phyloP scores from a whole-genome alignment of 768 basidiomycete species.

The Tricholoma bakamatsutake region DNA sequence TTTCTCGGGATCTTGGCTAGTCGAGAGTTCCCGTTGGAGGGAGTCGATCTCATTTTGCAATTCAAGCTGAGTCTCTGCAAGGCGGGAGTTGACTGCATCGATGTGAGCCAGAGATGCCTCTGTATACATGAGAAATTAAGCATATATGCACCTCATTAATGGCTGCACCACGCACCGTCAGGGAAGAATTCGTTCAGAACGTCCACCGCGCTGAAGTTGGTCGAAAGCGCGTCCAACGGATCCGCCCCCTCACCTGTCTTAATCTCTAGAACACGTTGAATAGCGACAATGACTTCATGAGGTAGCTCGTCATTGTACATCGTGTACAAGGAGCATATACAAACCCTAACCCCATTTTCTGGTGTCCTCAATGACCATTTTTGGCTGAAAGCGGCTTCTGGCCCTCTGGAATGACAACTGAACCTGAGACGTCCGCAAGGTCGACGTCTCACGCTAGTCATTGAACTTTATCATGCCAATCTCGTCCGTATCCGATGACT shows the following conservation, averaged over 20 bases:
- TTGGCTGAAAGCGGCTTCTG: neutral
- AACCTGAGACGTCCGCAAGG: neutral
- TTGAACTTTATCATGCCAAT: neutral
- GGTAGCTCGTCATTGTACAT: constrained; percentile 51
- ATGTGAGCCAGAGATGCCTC: constrained; percentile 74
- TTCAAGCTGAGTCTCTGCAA: constrained; percentile 63
- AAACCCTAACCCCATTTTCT: constrained; percentile 20
- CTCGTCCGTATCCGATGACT: neutral
- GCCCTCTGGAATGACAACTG: constrained; percentile 1
- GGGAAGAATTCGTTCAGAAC: constrained; percentile 73
- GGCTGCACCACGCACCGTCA: constrained; percentile 46
- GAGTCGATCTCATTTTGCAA: constrained; percentile 67
- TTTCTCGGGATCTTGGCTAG: constrained; percentile 79
- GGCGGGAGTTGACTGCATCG: constrained; percentile 60
- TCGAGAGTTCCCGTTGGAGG: constrained; percentile 60
- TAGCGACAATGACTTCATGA: constrained; percentile 60
- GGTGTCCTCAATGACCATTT: neutral
- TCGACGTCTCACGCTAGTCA: neutral
- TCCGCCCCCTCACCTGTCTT: constrained; percentile 40
- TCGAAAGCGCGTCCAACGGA: constrained; percentile 52
- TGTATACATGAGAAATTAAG: constrained; percentile 24
- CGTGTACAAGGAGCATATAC: constrained; percentile 8
- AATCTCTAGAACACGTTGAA: constrained; percentile 65
- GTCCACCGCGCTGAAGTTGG: constrained; percentile 49
- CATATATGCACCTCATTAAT: constrained; percentile 11